These are phyloP conservation scores for Eucalyptus sp. DNA, from an alignment of 345 rosid species.

Conservation along the genomic window DNA sequence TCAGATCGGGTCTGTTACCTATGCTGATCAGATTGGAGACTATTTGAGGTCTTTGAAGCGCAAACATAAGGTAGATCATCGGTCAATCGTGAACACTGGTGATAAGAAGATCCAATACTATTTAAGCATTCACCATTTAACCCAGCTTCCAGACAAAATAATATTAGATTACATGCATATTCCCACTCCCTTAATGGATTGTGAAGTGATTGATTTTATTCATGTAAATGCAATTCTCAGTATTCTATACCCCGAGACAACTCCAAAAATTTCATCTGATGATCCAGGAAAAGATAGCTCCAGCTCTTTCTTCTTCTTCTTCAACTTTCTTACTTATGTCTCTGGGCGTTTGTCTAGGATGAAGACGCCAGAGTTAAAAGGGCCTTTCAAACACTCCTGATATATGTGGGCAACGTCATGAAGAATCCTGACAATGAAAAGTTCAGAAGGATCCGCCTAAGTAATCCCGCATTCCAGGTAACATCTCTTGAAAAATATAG, in stretches of 20 bases:
- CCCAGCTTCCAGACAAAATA: neutral
- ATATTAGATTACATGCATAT: neutral
- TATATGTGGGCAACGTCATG: conserved; percentile 46
- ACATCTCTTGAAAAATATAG: neutral
- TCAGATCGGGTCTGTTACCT: conserved; percentile 22
- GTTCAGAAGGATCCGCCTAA: conserved; percentile 55
- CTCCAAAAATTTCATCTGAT: neutral
- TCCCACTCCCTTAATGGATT: neutral
- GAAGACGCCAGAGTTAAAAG: conserved; percentile 40
- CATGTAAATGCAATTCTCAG: neutral
- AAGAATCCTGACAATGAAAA: conserved; percentile 51
- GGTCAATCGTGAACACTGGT: neutral
- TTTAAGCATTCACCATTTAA: neutral
- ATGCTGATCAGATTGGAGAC: conserved; percentile 49
- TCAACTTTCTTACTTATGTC: neutral
- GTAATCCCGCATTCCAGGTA: conserved; percentile 55
- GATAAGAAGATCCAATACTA: neutral
- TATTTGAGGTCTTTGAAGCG: conserved; percentile 60
- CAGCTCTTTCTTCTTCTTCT: neutral
- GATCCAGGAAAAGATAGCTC: neutral
- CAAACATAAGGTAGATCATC: conserved; percentile 35
- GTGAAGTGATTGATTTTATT: neutral
- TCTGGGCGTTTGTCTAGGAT: conserved; percentile 11
- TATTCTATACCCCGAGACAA: neutral
- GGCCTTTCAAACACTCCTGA: conserved; percentile 60